Evolutionary conservation across 139 green algal genomes (phyloP).

Genomic region (Penium margaritaceum): DNA sequence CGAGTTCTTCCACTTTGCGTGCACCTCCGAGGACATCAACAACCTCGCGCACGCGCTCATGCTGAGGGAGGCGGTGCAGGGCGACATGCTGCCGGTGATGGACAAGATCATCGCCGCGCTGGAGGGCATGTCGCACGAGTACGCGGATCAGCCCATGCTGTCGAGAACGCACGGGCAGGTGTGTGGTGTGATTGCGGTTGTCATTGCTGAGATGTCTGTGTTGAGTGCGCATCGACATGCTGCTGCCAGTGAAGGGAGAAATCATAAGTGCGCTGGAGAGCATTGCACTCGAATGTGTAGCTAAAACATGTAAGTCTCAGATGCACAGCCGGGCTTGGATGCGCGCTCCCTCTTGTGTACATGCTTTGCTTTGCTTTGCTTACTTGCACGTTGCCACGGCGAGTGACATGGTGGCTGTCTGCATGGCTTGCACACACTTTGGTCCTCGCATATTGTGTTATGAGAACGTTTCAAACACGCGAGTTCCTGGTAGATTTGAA

Average conservation of each 20-base stretch:
- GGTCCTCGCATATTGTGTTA: no score
- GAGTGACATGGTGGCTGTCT: no score
- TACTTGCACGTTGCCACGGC: no score
- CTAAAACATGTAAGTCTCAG: no score
- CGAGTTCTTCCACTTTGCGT: constrained; percentile 98
- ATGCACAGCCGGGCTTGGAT: no score
- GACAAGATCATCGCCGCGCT: constrained; percentile 72
- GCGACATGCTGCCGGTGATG: constrained; percentile 54
- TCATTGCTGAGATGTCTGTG: constrained; percentile 2
- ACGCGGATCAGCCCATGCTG: constrained; percentile 88
- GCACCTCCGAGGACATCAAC: constrained; percentile 98
- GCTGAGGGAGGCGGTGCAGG: constrained; percentile 75
- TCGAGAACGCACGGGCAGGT: constrained; percentile 89
- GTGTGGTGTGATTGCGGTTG: not conserved
- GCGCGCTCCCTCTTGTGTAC: no score
- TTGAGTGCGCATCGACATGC: not conserved
- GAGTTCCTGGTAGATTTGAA: no score
- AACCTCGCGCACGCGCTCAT: constrained; percentile 95
- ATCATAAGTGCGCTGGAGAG: no score
- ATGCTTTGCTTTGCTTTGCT: no score
- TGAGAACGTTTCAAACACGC: no score
- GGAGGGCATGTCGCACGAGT: constrained; percentile 60
- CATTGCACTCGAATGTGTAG: not conserved
- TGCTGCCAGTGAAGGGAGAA: no score
- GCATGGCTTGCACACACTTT: no score